Base-by-base conservation (phyloP, 352 stramenopile genomes). In the Phytopythium ostracodes region DNA sequence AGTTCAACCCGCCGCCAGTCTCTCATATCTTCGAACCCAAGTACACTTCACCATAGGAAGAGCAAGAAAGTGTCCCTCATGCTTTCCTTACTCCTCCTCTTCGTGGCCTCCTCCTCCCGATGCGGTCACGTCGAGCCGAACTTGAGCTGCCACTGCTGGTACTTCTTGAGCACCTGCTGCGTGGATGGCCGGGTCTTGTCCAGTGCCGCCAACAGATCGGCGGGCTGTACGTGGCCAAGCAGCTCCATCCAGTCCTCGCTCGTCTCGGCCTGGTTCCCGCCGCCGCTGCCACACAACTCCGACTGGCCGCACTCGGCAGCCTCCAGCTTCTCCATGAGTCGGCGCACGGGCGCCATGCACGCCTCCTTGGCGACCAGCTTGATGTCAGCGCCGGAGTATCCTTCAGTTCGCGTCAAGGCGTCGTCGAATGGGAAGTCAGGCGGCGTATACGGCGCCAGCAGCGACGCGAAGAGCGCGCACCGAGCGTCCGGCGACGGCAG, bases 361-460 rank as follows among this genome's bases (percentile, higher is more conserved):
- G 85, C 77, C 65, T 95, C 87, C 68, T 95, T 95, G 8, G 87
- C 77, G 4, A 95, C 85, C 27, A 95, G 71, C 51, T 94, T 93
- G 60, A 95, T 92, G 54, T 95, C 87, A 0, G 87, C 79, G 5
- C 87, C 87, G 33, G 87, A 95, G 44, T 93, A 95, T 1, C 87
- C 84, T 4, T 91, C 79, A 0, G 82, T 94, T 40, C 68, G 56
- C 31, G 58, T 49, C 4, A 91, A 79, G 7, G 79, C 70, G 3
- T 82, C 70, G 12, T 75, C 68, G 35, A 90, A 91, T 2, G 64
- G 52, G 50, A 92, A 92, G 11, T 71, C 66, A 25, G 62, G 35
- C 0, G 76, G 71, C 0, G 77, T 77, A 44, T 92, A 95, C 22
- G 83, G 76, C 62, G 71, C 60, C 44, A 95, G 31, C 17, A 95